Conservation (phyloP, 2,329 filamentous ascomycete genomes). For the Grosmannia penicillata region DNA sequence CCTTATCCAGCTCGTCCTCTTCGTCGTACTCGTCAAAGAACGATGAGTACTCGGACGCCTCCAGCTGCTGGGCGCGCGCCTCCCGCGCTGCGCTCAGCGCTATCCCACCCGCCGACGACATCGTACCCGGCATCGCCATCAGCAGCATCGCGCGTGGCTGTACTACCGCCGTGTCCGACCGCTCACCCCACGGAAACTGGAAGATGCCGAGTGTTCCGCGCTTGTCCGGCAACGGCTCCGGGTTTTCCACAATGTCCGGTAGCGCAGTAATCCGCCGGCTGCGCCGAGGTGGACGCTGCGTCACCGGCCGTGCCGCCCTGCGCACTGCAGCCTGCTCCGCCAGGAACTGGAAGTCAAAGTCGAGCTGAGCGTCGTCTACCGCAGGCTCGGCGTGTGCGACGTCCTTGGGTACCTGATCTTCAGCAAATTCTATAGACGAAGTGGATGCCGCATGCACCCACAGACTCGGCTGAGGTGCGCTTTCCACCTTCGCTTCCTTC, state of each 20-base stretch:
- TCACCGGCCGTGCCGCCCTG: conserved; percentile 25
- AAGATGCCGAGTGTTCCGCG: conserved; percentile 47
- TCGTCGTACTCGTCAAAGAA: conserved; percentile 48
- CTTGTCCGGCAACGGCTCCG: conserved; percentile 41
- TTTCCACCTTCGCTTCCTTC: background rate
- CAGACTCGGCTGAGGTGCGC: background rate
- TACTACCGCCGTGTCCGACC: conserved; percentile 37
- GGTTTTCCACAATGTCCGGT: conserved; percentile 49
- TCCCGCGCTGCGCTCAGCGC: conserved; percentile 16
- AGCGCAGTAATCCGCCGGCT: conserved; percentile 42
- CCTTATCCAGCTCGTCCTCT: conserved; percentile 26
- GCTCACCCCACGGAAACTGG: conserved; percentile 52
- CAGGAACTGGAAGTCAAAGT: conserved; percentile 2
- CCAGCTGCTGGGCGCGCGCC: conserved; percentile 20
- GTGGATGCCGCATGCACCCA: background rate
- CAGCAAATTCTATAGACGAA: no score
- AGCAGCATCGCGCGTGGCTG: conserved; percentile 21
- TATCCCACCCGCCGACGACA: conserved; percentile 27
- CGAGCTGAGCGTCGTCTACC: conserved; percentile 3
- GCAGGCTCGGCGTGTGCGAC: no score
- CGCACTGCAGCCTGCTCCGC: conserved; percentile 7
- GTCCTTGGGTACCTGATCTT: no score
- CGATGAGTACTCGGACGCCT: conserved; percentile 26
- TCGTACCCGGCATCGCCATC: conserved; percentile 36
- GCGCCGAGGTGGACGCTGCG: conserved; percentile 37